Evolutionary conservation across 129 eudicot genomes (phyloP).

Genomic region (Scalesia atractyloides): DNA sequence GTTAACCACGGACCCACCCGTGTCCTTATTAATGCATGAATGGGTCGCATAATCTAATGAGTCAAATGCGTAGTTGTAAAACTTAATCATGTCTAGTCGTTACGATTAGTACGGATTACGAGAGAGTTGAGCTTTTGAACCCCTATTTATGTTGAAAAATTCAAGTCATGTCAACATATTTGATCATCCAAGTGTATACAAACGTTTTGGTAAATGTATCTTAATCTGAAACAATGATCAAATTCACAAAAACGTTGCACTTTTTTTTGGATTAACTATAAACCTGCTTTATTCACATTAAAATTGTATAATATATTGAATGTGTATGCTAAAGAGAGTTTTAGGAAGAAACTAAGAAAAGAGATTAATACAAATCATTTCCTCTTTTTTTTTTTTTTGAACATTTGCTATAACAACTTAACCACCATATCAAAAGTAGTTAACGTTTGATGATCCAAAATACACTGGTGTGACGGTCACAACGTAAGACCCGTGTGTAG

Average conservation of each 20-base stretch:
- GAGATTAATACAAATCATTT: too few relatives aligned
- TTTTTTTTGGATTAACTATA: background rate
- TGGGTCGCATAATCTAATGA: slow-evolving; percentile 9
- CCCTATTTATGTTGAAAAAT: background rate
- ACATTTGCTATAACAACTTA: too few relatives aligned
- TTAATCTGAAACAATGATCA: background rate
- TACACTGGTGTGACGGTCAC: too few relatives aligned
- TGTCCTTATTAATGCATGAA: slow-evolving; percentile 20
- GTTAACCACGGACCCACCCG: slow-evolving; percentile 17
- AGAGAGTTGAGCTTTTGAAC: slow-evolving; percentile 12
- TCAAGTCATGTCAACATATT: background rate
- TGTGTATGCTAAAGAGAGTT: too few relatives aligned
- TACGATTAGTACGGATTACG: slow-evolving; percentile 17
- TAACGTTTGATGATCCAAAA: too few relatives aligned
- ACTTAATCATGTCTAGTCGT: slow-evolving; percentile 23
- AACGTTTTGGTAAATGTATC: background rate
- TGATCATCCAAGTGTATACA: background rate
- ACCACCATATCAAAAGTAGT: too few relatives aligned
- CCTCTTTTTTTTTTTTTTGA: too few relatives aligned
- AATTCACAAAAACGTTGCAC: too few relatives aligned
- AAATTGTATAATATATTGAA: too few relatives aligned
- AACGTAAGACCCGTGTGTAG: too few relatives aligned
- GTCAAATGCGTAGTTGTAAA: slow-evolving; percentile 11
- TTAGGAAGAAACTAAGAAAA: too few relatives aligned
- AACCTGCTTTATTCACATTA: background rate